These are phyloP conservation scores for Forsythia suspensa DNA, from an alignment of 257 asterid species.

Conservation along the genomic window DNA sequence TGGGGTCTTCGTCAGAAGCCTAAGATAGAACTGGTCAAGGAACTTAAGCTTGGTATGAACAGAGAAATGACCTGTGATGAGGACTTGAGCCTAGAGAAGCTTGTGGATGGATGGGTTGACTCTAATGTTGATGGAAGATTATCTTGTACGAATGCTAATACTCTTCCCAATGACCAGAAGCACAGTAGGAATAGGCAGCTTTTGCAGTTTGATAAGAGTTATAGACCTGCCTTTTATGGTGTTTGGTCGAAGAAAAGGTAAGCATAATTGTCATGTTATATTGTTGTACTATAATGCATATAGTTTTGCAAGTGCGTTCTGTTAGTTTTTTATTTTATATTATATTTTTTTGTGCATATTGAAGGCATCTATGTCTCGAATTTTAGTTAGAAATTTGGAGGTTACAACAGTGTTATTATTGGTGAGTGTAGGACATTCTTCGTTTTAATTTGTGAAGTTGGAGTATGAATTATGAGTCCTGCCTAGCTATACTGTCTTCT, in stretches of 20 bases:
- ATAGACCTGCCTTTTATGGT: conserved; percentile 97
- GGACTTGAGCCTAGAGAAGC: conserved; percentile 47
- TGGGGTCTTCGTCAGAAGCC: conserved; percentile 89
- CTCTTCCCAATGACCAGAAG: conserved; percentile 32
- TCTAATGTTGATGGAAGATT: conserved; percentile 29
- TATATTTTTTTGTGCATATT: neutral
- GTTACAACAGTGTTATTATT: neutral
- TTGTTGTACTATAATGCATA: neutral
- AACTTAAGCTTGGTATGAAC: conserved; percentile 71
- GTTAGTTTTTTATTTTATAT: neutral
- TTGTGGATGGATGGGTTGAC: conserved; percentile 58
- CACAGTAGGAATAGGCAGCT: conserved; percentile 46
- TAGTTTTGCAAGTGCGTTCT: neutral
- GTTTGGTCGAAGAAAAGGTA: conserved; percentile 79
- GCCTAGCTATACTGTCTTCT: neutral
- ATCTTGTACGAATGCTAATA: conserved; percentile 30
- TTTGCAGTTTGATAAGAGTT: conserved; percentile 87
- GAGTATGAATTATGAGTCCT: neutral
- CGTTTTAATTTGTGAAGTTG: neutral
- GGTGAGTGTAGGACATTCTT: neutral
- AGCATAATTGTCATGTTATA: conserved; percentile 12
- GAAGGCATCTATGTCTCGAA: neutral
- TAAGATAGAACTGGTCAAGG: conserved; percentile 70
- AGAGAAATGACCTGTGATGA: conserved; percentile 53
- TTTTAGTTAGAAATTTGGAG: neutral